Percentiles rank a stretch among this genome's conserved stretches.
phyloP scores from a whole-genome alignment of 345 rosid genomes.

The Adansonia digitata region DNA sequence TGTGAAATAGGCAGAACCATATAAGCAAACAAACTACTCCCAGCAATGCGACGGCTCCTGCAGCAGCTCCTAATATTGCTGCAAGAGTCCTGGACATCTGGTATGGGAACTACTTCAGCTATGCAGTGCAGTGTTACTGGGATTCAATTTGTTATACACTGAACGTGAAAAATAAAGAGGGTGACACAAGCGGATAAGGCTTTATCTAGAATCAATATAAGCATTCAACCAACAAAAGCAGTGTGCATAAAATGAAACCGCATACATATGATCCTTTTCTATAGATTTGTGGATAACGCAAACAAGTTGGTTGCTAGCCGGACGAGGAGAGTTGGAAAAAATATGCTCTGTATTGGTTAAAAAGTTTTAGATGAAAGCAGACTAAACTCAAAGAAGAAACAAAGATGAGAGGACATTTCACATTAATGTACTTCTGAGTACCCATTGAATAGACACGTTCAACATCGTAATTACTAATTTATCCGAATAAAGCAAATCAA shows the following conservation, averaged over 20 bases:
- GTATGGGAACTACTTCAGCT: constrained; percentile 50
- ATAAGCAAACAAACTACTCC: constrained; percentile 44
- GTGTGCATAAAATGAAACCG: background rate
- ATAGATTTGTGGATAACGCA: background rate
- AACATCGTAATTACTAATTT: background rate
- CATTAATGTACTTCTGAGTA: background rate
- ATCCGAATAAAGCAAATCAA: background rate
- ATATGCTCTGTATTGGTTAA: background rate
- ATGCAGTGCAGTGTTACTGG: constrained; percentile 25
- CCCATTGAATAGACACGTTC: background rate
- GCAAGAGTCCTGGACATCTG: constrained; percentile 88
- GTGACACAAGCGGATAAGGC: constrained; percentile 22
- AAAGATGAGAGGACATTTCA: background rate
- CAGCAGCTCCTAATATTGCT: constrained; percentile 85
- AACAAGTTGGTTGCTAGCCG: background rate
- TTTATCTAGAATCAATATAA: constrained; percentile 9
- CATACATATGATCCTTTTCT: background rate
- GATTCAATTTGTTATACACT: constrained; percentile 19
- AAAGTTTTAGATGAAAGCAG: no score
- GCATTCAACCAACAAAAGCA: background rate
- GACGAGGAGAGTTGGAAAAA: no score
- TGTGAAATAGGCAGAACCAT: constrained; percentile 58
- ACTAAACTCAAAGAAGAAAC: constrained; percentile 5
- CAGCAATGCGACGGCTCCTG: constrained; percentile 85
- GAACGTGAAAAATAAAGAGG: constrained; percentile 44